Evolutionary conservation across 768 basidiomycete genomes (phyloP).

Genomic region (Austroboletus eburneus): DNA sequence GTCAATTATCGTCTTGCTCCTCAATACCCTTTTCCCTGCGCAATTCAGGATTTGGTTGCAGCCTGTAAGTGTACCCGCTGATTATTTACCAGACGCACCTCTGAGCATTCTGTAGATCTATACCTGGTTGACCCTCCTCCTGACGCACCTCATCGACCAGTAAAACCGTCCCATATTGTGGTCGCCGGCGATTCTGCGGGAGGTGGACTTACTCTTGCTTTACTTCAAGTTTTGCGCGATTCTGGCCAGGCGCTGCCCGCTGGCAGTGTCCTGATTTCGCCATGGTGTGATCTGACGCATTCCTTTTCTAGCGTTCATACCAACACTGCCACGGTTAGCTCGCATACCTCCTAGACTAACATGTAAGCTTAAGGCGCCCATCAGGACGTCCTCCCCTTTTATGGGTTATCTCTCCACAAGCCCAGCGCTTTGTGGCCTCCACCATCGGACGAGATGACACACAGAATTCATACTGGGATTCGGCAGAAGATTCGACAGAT

Average conservation of each 20-base stretch:
- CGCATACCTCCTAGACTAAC: background rate
- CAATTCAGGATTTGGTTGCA: conserved; percentile 83
- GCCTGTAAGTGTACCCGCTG: conserved; percentile 54
- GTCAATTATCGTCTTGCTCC: conserved; percentile 87
- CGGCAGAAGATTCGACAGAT: conserved; percentile 59
- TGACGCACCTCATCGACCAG: conserved; percentile 69
- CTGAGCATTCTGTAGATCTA: conserved; percentile 48
- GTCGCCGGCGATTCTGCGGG: conserved; percentile 93
- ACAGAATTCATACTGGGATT: conserved; percentile 51
- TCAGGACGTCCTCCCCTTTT: conserved; percentile 77
- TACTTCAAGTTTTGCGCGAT: conserved; percentile 88
- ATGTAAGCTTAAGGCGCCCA: background rate
- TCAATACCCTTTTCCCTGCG: conserved; percentile 95
- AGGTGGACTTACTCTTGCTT: conserved; percentile 77
- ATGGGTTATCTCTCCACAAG: conserved; percentile 74
- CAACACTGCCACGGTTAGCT: conserved; percentile 76
- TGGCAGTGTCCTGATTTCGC: conserved; percentile 85
- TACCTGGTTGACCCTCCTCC: conserved; percentile 88
- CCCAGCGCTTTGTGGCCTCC: conserved; percentile 78
- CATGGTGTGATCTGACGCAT: conserved; percentile 93
- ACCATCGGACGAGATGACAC: conserved; percentile 61
- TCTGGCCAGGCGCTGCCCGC: conserved; percentile 76
- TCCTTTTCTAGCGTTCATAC: conserved; percentile 85
- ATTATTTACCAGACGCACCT: background rate
- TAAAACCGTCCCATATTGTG: conserved; percentile 78